Base-by-base conservation (phyloP, 805 yeast genomes). In the Brettanomyces nanus region DNA sequence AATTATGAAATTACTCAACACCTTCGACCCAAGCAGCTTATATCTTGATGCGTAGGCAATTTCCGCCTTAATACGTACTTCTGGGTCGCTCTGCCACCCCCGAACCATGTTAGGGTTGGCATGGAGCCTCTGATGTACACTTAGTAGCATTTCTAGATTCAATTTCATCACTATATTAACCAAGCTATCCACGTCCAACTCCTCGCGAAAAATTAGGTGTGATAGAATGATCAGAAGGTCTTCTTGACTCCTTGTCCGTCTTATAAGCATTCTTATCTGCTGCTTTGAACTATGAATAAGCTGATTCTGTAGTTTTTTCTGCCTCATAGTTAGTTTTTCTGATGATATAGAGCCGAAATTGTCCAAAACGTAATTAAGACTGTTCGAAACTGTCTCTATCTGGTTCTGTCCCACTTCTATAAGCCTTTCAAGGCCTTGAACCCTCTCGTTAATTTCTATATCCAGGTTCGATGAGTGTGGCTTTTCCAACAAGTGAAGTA, bases 1-100 rank as follows among this genome's bases (percentile, higher is more conserved):
- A 0, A 53, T 37, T 1, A 53, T 40, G 2, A 30, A 33, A n/a
- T 42, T 38, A 1, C 53, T 39, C 27, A 47, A 22, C 7, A 40
- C 33, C 22, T 33, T 38, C 19, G 45, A 40, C 6, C 45, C 45
- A 9, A 53, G 18, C 36, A 48, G 46, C 30, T 47, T 47, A 30
- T 45, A 50, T 10, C 56, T 45, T 6, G 53, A 51, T 1, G 54
- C 47, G 10, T 56, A 22, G 1, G 48, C 39, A 25, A 58, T 40
- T 28, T 45, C 45, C 14, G 49, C 39, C 20, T 48, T 44, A 1
- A 52, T 38, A 20, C 36, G 28, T 11, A 47, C 21, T n/a, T 42
- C 37, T 5, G 36, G 29, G 25, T 45, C 44, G 1, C 10, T 33
- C 14, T 34, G 28, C 37, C 43, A 39, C 14, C 38, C 33, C 4